Conservation (phyloP, 768 basidiomycete species). For the Heimioporus sp. region DNA sequence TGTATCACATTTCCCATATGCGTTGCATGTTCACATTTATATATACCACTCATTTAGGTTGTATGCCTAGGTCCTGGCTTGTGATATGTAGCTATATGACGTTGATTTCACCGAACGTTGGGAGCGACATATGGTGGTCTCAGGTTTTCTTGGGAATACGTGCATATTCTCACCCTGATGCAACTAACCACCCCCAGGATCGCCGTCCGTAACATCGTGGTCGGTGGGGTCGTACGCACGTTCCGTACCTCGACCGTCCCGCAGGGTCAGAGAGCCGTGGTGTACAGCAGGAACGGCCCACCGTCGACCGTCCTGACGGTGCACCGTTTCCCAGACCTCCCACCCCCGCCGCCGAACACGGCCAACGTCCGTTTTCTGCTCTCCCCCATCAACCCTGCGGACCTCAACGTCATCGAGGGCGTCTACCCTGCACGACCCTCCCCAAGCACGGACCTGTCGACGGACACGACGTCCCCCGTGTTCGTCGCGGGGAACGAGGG, state of each 20-base stretch:
- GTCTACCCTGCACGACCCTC: slow-evolving; percentile 71
- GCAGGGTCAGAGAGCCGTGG: slow-evolving; percentile 56
- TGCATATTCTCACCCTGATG: not conserved
- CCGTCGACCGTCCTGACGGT: slow-evolving; percentile 59
- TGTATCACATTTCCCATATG: slow-evolving; percentile 1
- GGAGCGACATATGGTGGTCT: too few relatives aligned
- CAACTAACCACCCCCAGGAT: not conserved
- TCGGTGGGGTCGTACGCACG: slow-evolving; percentile 9
- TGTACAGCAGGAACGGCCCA: slow-evolving; percentile 60
- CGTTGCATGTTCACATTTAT: slow-evolving; percentile 16
- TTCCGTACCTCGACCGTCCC: slow-evolving; percentile 32
- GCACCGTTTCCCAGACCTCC: slow-evolving; percentile 49
- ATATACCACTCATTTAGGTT: slow-evolving; percentile 7
- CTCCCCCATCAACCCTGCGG: slow-evolving; percentile 79
- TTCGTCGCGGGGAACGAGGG: slow-evolving; percentile 80
- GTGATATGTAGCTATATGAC: too few relatives aligned
- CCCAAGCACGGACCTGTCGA: slow-evolving; percentile 35
- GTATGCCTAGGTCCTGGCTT: slow-evolving; percentile 18
- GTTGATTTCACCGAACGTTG: too few relatives aligned
- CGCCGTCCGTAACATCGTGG: not conserved
- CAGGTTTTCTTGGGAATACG: too few relatives aligned
- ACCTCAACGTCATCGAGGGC: slow-evolving; percentile 78
- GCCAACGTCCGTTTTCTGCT: slow-evolving; percentile 67
- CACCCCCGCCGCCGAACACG: slow-evolving; percentile 52
- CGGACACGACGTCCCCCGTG: slow-evolving; percentile 35